Percentiles rank a stretch among this genome's conserved stretches.
Conservation (phyloP, 1,139 yeast genomes). For the Pichia sp. region DNA sequence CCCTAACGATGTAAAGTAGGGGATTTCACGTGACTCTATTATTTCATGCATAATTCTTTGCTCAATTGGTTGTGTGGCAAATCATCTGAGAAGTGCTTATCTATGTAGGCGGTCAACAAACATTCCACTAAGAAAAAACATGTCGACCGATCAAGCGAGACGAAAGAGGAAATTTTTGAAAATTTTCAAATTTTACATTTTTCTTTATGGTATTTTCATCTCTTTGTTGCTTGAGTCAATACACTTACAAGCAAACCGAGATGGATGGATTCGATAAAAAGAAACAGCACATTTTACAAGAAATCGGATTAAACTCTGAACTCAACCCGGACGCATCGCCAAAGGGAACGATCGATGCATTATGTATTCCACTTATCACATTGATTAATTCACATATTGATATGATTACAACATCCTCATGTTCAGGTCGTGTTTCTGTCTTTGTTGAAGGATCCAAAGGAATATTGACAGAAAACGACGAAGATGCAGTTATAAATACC, state of each 20-base stretch:
- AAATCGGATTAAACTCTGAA: constrained; percentile 45
- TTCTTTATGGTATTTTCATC: not conserved
- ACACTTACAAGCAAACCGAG: too few relatives aligned
- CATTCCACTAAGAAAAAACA: too few relatives aligned
- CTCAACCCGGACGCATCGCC: constrained; percentile 69
- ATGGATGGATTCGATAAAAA: constrained; percentile 56
- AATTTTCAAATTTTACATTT: not conserved
- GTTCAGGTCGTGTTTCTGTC: constrained; percentile 84
- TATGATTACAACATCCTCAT: constrained; percentile 84
- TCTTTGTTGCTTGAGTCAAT: too few relatives aligned
- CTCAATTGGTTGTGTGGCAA: not conserved
- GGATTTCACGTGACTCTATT: constrained; percentile 7
- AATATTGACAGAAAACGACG: constrained; percentile 30
- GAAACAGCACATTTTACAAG: constrained; percentile 55
- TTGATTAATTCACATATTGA: constrained; percentile 60
- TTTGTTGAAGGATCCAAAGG: constrained; percentile 63
- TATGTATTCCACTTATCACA: constrained; percentile 68
- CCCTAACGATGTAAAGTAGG: constrained; percentile 64
- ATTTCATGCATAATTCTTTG: not conserved
- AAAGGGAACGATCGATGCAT: constrained; percentile 75
- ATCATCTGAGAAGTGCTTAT: too few relatives aligned
- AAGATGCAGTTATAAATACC: constrained; percentile 11
- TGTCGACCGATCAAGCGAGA: not conserved
- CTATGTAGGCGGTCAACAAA: too few relatives aligned
- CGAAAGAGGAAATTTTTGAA: constrained; percentile 7